A percentile compares a stretch with the other conserved stretches of the same genome.
These are phyloP conservation scores for Aspergillus terreus DNA, from an alignment of 2,329 filamentous ascomycete genomes.

Conservation along the genomic window DNA sequence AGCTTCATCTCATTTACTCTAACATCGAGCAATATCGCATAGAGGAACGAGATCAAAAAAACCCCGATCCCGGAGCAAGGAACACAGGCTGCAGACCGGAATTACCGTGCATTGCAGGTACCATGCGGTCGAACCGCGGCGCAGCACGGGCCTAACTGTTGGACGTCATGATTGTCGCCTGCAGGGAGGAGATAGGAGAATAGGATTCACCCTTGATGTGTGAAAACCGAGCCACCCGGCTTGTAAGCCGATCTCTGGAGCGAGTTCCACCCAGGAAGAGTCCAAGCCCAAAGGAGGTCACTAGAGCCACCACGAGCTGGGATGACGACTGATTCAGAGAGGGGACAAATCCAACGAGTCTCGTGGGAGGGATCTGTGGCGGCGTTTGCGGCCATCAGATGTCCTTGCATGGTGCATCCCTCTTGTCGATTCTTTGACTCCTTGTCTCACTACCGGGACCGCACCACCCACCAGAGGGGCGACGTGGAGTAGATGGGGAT, in stretches of 20 bases:
- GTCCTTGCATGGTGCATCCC: constrained; percentile 12
- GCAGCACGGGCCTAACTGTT: constrained; percentile 8
- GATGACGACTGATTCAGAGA: constrained; percentile 2
- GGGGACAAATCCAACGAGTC: not conserved
- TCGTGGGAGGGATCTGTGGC: constrained; percentile 1
- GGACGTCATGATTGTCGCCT: not conserved
- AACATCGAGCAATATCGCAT: not conserved
- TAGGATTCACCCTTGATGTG: not conserved
- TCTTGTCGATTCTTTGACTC: constrained; percentile 8
- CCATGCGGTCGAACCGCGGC: constrained; percentile 3
- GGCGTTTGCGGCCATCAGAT: not conserved
- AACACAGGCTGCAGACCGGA: constrained; percentile 4
- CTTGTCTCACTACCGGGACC: constrained; percentile 7
- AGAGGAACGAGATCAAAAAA: not conserved
- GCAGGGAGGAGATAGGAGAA: constrained; percentile 5
- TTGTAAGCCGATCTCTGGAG: constrained; percentile 7
- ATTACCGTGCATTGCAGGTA: constrained; percentile 12
- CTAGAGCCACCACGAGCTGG: not conserved
- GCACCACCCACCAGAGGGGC: constrained; percentile 1
- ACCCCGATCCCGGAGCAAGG: not conserved
- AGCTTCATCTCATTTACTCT: not conserved
- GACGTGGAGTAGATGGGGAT: not conserved
- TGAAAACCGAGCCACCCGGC: not conserved
- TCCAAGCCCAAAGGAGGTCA: not conserved
- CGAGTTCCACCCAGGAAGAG: not conserved